These are phyloP conservation scores for Lachancea meyersii DNA, from an alignment of 805 yeast genomes.

Conservation along the genomic window DNA sequence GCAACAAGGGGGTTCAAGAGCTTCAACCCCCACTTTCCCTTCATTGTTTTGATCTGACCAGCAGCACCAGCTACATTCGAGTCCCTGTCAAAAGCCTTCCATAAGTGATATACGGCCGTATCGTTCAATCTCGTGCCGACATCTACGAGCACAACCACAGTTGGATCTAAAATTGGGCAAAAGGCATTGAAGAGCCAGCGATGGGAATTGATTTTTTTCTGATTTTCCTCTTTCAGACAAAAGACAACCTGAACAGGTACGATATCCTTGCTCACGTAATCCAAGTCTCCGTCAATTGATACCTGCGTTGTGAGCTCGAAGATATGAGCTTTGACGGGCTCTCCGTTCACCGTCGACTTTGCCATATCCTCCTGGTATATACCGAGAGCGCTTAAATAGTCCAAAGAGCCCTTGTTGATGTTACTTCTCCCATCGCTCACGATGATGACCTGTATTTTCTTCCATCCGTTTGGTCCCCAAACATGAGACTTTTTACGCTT, in stretches of 20 bases:
- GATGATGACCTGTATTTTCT: slow-evolving; percentile 85
- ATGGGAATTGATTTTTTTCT: slow-evolving; percentile 93
- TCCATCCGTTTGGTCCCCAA: slow-evolving; percentile 98
- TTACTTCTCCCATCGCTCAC: slow-evolving; percentile 94
- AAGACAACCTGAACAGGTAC: slow-evolving; percentile 93
- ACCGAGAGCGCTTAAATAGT: slow-evolving; percentile 89
- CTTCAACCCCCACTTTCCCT: slow-evolving; percentile 80
- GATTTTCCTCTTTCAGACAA: slow-evolving; percentile 86
- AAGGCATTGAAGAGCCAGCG: slow-evolving; percentile 96
- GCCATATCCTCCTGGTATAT: slow-evolving; percentile 97
- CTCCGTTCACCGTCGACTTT: slow-evolving; percentile 84
- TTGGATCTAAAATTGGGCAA: slow-evolving; percentile 88
- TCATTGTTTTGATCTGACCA: slow-evolving; percentile 94
- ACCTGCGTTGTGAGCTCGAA: slow-evolving; percentile 96
- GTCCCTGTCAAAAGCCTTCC: slow-evolving; percentile 96
- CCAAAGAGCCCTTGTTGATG: slow-evolving; percentile 76
- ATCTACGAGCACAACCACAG: slow-evolving; percentile 80
- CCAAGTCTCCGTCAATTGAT: slow-evolving; percentile 81
- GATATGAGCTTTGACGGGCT: slow-evolving; percentile 86
- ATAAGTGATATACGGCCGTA: slow-evolving; percentile 81
- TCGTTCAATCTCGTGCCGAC: slow-evolving; percentile 97
- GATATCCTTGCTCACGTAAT: slow-evolving; percentile 82
- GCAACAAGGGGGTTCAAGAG: slow-evolving; percentile 88
- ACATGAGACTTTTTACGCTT: slow-evolving; percentile 72
- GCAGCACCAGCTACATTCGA: slow-evolving; percentile 99